These are phyloP conservation scores for Saccharomycopsis oosterbeekiorum DNA, from an alignment of 805 yeast species.

Conservation along the genomic window DNA sequence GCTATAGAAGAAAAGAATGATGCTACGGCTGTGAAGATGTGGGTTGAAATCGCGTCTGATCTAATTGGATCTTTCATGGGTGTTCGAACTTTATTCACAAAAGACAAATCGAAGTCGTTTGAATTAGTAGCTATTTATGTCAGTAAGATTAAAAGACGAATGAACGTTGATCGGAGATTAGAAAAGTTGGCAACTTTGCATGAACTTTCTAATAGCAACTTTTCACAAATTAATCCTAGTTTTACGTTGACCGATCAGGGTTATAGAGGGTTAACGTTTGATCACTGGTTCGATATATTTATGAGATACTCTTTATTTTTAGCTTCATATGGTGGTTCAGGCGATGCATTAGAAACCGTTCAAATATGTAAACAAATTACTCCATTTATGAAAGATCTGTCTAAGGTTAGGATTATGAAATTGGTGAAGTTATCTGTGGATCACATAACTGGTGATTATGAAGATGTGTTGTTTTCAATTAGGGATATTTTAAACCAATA, in stretches of 20 bases:
- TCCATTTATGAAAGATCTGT: slow-evolving; percentile 62
- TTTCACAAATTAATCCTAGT: slow-evolving; percentile 6
- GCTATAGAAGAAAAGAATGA: slow-evolving; percentile 39
- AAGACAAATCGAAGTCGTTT: slow-evolving; percentile 31
- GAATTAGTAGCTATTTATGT: slow-evolving; percentile 2
- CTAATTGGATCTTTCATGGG: slow-evolving; percentile 74
- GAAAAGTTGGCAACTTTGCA: slow-evolving; percentile 57
- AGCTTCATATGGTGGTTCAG: slow-evolving; percentile 47
- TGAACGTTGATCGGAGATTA: slow-evolving; percentile 64
- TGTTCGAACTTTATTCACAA: slow-evolving; percentile 68
- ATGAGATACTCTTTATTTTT: slow-evolving; percentile 67
- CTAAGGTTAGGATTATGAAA: slow-evolving; percentile 48
- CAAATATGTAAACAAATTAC: slow-evolving; percentile 69
- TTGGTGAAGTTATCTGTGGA: slow-evolving; percentile 60
- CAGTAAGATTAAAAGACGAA: slow-evolving; percentile 48
- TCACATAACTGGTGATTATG: slow-evolving; percentile 39
- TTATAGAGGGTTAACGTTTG: slow-evolving; percentile 68
- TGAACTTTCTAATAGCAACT: slow-evolving; percentile 35
- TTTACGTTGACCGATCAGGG: slow-evolving; percentile 37
- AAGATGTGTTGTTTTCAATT: slow-evolving; percentile 44
- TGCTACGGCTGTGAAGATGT: slow-evolving; percentile 54
- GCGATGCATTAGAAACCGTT: slow-evolving; percentile 58
- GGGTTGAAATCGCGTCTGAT: slow-evolving; percentile 80
- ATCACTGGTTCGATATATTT: slow-evolving; percentile 77
- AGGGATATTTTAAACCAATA: slow-evolving; percentile 55